Conservation (phyloP, 495 filamentous ascomycete genomes). For the Thozetella sp. region DNA sequence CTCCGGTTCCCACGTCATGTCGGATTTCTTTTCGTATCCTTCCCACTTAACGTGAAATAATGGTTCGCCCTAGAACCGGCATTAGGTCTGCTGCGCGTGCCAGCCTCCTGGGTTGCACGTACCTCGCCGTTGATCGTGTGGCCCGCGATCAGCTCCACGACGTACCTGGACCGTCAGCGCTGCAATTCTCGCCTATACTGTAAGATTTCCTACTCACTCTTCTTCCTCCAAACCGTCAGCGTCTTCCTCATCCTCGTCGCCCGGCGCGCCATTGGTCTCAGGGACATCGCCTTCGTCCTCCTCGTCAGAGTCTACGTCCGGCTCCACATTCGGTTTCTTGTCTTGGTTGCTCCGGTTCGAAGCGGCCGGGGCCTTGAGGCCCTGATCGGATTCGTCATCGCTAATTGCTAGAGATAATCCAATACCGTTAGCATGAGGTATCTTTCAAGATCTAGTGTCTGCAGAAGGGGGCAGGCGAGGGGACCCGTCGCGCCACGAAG, state of each 20-base stretch:
- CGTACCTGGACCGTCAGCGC: slow-evolving; percentile 36
- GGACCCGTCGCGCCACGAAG: neutral
- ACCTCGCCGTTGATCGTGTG: slow-evolving; percentile 55
- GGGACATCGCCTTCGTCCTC: slow-evolving; percentile 38
- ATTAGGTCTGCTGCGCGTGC: neutral
- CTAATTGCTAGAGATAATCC: slow-evolving; percentile 27
- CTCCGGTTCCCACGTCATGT: slow-evolving; percentile 64
- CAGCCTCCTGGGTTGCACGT: slow-evolving; percentile 14
- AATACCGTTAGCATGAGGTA: slow-evolving; percentile 11
- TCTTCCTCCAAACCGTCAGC: slow-evolving; percentile 37
- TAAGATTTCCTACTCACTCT: slow-evolving; percentile 33
- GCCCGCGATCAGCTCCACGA: slow-evolving; percentile 58
- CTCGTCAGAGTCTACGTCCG: slow-evolving; percentile 17
- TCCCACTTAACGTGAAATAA: slow-evolving; percentile 64
- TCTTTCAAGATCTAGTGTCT: too few species aligned
- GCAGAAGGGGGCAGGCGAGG: too few species aligned
- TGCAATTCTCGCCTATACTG: neutral
- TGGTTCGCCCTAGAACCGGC: slow-evolving; percentile 29
- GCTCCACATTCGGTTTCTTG: slow-evolving; percentile 17
- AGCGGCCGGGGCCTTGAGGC: slow-evolving; percentile 11
- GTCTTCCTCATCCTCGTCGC: slow-evolving; percentile 35
- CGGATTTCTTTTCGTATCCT: slow-evolving; percentile 58
- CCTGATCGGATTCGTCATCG: slow-evolving; percentile 41
- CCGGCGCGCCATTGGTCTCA: slow-evolving; percentile 32
- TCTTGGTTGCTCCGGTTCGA: slow-evolving; percentile 18